Percentiles rank a stretch among this genome's conserved stretches.
These are phyloP conservation scores for Pholiota molesta DNA, from an alignment of 768 basidiomycete species.

Conservation along the genomic window DNA sequence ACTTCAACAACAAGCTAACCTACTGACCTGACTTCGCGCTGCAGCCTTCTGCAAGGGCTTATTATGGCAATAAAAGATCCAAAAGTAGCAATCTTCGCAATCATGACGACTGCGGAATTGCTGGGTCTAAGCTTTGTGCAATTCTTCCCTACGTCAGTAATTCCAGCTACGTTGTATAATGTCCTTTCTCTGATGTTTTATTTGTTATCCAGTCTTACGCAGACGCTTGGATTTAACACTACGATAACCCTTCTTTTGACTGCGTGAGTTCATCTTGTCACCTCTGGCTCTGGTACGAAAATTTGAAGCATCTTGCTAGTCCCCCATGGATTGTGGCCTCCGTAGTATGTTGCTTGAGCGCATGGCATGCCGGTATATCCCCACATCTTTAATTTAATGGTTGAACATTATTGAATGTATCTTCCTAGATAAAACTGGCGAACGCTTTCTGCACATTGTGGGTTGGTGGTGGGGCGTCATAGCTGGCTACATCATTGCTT, in stretches of 20 bases:
- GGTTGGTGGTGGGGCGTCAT: conserved; percentile 64
- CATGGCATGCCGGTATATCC: conserved; percentile 49
- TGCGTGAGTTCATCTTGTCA: conserved; percentile 52
- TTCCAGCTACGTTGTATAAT: no score
- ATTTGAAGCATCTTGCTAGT: conserved; percentile 29
- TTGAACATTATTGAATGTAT: no score
- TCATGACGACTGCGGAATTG: conserved; percentile 52
- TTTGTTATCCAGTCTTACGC: conserved; percentile 43
- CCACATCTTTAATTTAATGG: no score
- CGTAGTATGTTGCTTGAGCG: conserved; percentile 50
- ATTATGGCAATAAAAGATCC: conserved; percentile 58
- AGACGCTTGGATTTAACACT: conserved; percentile 64
- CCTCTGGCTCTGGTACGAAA: not conserved
- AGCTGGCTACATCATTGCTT: conserved; percentile 60
- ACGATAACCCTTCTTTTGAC: conserved; percentile 60
- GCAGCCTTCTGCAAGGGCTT: conserved; percentile 54
- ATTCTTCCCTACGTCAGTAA: conserved; percentile 59
- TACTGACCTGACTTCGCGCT: not conserved
- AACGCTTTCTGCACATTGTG: conserved; percentile 64
- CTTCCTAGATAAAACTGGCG: conserved; percentile 53
- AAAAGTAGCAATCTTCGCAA: conserved; percentile 53
- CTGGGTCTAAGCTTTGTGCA: conserved; percentile 62
- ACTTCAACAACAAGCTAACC: not conserved
- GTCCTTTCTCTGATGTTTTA: not conserved
- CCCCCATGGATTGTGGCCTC: conserved; percentile 66